phyloP scores from a whole-genome alignment of 1,284 basidiomycete genomes.

The Agroathelia rolfsii region DNA sequence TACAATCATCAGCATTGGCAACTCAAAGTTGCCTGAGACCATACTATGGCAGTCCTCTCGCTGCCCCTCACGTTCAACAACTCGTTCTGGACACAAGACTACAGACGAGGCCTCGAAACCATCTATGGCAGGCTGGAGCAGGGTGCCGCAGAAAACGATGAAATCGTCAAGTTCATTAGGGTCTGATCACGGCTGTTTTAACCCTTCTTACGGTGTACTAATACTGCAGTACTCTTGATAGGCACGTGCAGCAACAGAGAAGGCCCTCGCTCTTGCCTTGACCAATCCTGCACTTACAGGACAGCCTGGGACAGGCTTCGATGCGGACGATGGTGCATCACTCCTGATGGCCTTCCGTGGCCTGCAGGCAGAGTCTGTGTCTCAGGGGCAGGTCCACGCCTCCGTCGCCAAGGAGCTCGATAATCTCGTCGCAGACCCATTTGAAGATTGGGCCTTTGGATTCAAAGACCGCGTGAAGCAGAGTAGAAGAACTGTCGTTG shows the following conservation, averaged over 20 bases:
- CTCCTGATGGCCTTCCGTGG: constrained; percentile 71
- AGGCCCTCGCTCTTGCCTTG: constrained; percentile 46
- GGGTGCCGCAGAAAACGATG: constrained; percentile 70
- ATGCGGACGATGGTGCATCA: constrained; percentile 70
- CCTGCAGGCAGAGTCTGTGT: constrained; percentile 56
- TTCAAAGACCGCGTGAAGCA: constrained; percentile 56
- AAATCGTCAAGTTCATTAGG: constrained; percentile 73
- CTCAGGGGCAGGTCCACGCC: constrained; percentile 59
- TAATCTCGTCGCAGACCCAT: constrained; percentile 62
- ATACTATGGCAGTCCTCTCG: constrained; percentile 73
- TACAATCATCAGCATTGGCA: no score
- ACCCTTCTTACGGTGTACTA: constrained; percentile 5
- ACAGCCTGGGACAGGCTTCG: constrained; percentile 55
- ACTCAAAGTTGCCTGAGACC: no score
- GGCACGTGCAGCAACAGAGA: constrained; percentile 60
- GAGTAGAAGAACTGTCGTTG: constrained; percentile 48
- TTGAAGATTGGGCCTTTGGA: constrained; percentile 58
- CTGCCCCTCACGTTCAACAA: constrained; percentile 80
- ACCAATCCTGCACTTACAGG: constrained; percentile 41
- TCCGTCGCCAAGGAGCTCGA: constrained; percentile 58
- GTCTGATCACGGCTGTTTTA: constrained; percentile 30
- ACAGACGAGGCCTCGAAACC: constrained; percentile 70
- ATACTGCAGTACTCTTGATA: constrained; percentile 26
- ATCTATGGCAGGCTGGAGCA: constrained; percentile 72
- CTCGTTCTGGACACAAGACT: constrained; percentile 90